Evolutionary conservation across 225 moss, liverwort and hornwort genomes (phyloP), one percentile per base, ranked within the genome.

Genomic region (Bryum argenteum): DNA sequence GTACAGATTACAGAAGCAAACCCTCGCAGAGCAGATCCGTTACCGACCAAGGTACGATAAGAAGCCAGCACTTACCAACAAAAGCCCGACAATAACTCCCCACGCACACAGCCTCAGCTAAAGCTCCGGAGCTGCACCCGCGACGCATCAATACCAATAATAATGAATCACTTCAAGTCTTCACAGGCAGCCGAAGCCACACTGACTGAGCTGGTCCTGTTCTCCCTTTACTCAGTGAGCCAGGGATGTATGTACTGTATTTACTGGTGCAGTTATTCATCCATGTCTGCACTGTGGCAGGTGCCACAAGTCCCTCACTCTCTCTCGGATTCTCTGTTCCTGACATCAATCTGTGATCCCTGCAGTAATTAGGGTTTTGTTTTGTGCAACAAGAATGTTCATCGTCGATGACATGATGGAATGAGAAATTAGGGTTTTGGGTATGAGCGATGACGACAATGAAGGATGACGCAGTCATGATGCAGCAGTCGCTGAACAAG

Each of bases 401-500:
- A 33, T 33, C 15, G 15, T n/a, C 9, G 24, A 65, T 48, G 48
- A 26, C 45, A 5, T 17, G 48, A 22, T 40, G 28, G 58, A 37
- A 33, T 15, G 33, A 16, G 15, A n/a, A 13, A 56, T 72, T 63
- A 58, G 45, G 63, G 55, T 23, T 78, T n/a, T 55, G 1, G 9
- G 8, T 20, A 11, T 44, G 48, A 51, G 59, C 12, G 24, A 23
- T 40, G 65, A 63, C 58, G 73, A 15, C 21, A 28, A 11, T 23
- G 77, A 61, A 28, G 13, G 39, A 54, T 45, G 60, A 58, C 14
- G 72, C 58, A 40, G 71, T 84, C 56, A 42, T 89, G 81, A 78
- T 93, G 75, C 86, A 91, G 83, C 93, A 93, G 76, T 79, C 87
- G 62, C 64, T 93, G 74, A 91, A 91, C 75, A 89, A 85, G 41